Percentiles rank a stretch among this genome's conserved stretches.
Conservation (phyloP, 176 grass and related monocot genomes). For the Cymbopogon citratus region DNA sequence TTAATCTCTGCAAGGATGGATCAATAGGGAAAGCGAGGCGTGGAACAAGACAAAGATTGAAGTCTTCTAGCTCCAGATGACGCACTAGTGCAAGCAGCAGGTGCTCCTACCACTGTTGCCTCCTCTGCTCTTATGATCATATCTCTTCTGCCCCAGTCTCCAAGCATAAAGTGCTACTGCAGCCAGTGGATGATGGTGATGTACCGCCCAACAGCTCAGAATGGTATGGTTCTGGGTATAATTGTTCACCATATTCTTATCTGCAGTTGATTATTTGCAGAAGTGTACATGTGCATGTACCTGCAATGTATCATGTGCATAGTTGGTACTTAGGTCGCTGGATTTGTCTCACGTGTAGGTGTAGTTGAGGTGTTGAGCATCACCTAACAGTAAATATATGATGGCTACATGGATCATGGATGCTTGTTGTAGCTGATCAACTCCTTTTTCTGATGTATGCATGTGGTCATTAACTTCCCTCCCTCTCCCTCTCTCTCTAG, state of each 20-base stretch:
- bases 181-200: background rate
- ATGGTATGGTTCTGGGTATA: background rate
- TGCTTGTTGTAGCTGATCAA: background rate
- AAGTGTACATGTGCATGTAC: background rate
- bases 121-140: background rate
- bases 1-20: background rate
- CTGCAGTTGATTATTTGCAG: background rate
- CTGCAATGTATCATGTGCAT: background rate
- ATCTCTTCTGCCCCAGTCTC: background rate
- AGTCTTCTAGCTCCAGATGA: background rate
- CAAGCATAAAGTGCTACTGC: background rate
- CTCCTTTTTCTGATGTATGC: background rate
- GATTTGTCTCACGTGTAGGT: background rate
- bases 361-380: no score
- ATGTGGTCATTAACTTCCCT: background rate
- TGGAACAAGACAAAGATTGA: background rate
- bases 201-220: background rate
- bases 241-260: background rate
- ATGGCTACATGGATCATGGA: background rate
- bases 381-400: background rate
- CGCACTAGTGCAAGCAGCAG: background rate
- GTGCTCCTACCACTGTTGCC: background rate
- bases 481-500: background rate
- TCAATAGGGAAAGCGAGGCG: background rate
- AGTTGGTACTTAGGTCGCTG: background rate